A percentile compares a stretch with the other conserved stretches of the same genome.
Evolutionary conservation across 768 basidiomycete genomes (phyloP).

Genomic region (Phylloporus arenicola): DNA sequence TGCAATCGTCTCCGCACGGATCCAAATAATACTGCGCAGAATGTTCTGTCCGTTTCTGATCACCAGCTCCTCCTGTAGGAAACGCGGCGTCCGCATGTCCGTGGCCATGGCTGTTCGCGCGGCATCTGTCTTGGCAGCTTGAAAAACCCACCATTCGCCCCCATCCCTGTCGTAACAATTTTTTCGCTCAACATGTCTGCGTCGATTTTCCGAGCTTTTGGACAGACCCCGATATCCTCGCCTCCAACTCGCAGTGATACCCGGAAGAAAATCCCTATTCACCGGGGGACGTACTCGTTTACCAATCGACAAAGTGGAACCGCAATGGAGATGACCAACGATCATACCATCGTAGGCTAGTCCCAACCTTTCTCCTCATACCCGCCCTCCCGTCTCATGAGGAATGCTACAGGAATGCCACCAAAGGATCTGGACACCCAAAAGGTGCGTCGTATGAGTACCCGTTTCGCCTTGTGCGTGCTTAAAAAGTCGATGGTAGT

Average conservation of each 20-base stretch:
- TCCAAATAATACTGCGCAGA: slow-evolving; percentile 5
- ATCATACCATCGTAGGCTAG: slow-evolving; percentile 23
- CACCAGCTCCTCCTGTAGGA: background rate
- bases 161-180: background rate
- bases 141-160: slow-evolving; percentile 2
- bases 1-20: slow-evolving; percentile 1
- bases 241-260: slow-evolving; percentile 8
- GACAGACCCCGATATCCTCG: slow-evolving; percentile 9
- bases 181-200: slow-evolving; percentile 13
- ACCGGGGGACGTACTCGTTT: slow-evolving; percentile 29
- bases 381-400: background rate
- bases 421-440: slow-evolving; percentile 26
- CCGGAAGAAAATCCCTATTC: slow-evolving; percentile 21
- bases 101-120: slow-evolving; percentile 10
- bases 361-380: background rate
- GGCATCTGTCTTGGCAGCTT: slow-evolving; percentile 2
- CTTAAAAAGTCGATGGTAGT: slow-evolving; percentile 11
- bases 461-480: background rate
- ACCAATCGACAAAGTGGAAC: slow-evolving; percentile 30
- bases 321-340: slow-evolving; percentile 25
- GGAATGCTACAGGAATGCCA: slow-evolving; percentile 21
- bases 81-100: slow-evolving; percentile 20
- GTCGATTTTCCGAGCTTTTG: slow-evolving; percentile 20
- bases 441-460: slow-evolving; percentile 14
- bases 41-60: slow-evolving; percentile 12